These are phyloP conservation scores for Coprinopsis cinerea DNA, from an alignment of 768 basidiomycete genomes.

Conservation along the genomic window DNA sequence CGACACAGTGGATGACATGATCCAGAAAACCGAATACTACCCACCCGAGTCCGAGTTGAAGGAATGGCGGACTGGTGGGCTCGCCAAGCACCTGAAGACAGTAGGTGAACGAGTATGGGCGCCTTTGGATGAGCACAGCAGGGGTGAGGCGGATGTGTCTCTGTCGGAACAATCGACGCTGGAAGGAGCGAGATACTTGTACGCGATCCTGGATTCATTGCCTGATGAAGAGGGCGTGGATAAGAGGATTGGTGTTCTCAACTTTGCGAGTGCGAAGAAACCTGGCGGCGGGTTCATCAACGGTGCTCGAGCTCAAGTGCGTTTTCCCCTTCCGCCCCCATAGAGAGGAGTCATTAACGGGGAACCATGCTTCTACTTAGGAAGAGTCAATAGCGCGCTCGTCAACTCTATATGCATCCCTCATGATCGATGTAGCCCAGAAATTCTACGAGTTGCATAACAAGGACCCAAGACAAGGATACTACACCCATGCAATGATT, in stretches of 20 bases:
- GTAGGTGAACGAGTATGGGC: too few relatives aligned
- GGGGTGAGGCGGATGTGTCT: too few relatives aligned
- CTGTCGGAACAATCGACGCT: slow-evolving; percentile 46
- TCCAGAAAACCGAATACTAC: slow-evolving; percentile 44
- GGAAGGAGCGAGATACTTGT: slow-evolving; percentile 36
- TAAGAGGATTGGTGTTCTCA: slow-evolving; percentile 50
- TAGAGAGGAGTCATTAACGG: background rate
- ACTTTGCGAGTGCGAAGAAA: slow-evolving; percentile 64
- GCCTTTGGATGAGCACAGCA: too few relatives aligned
- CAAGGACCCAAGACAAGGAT: slow-evolving; percentile 42
- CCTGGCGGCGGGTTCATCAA: slow-evolving; percentile 65
- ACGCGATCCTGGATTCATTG: slow-evolving; percentile 6
- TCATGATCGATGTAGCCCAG: slow-evolving; percentile 45
- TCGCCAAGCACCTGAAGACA: too few relatives aligned
- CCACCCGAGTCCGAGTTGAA: slow-evolving; percentile 40
- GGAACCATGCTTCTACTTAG: slow-evolving; percentile 28
- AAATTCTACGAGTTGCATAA: slow-evolving; percentile 55
- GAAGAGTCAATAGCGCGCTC: slow-evolving; percentile 74
- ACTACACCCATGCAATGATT: slow-evolving; percentile 68
- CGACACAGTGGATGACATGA: slow-evolving; percentile 20
- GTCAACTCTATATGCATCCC: slow-evolving; percentile 58
- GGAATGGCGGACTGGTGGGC: slow-evolving; percentile 34
- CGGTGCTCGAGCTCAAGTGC: slow-evolving; percentile 47
- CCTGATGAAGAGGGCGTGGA: background rate
- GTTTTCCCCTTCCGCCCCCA: background rate